phyloP scores from a whole-genome alignment of 2,329 filamentous ascomycete genomes.

The Neurospora sp. region DNA sequence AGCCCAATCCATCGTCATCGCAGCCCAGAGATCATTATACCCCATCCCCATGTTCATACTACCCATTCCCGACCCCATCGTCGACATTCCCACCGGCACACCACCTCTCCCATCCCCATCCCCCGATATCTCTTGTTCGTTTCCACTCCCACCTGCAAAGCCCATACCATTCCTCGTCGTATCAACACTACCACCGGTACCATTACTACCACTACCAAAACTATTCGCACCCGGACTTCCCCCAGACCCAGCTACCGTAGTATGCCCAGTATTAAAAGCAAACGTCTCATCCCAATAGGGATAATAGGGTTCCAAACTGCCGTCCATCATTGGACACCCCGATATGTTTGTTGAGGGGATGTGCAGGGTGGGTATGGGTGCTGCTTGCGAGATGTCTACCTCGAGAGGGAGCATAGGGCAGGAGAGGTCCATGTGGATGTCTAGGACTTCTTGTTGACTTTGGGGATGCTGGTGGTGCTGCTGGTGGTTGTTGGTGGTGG shows the following conservation, averaged over 20 bases:
- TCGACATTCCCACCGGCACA: slow-evolving; percentile 3
- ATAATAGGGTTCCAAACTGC: slow-evolving; percentile 36
- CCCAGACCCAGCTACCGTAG: background rate
- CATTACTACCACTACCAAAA: background rate
- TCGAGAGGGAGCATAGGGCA: background rate
- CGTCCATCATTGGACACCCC: slow-evolving; percentile 43
- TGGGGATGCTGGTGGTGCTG: background rate
- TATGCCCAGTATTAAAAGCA: background rate
- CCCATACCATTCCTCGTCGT: background rate
- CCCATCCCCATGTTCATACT: slow-evolving; percentile 4
- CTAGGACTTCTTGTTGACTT: background rate
- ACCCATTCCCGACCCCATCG: slow-evolving; percentile 1
- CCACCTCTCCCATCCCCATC: background rate
- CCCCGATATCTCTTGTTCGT: background rate
- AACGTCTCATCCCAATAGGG: slow-evolving; percentile 34
- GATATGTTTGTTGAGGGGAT: slow-evolving; percentile 13
- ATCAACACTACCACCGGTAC: background rate
- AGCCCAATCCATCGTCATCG: slow-evolving; percentile 38
- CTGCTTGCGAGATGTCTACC: background rate
- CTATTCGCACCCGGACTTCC: background rate
- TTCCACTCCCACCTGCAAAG: no score
- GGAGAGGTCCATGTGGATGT: background rate
- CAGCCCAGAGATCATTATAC: slow-evolving; percentile 37
- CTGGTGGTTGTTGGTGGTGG: background rate
- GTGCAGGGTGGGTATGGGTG: slow-evolving; percentile 3